Conservation (phyloP, 2,329 filamentous ascomycete species). For the Alternaria gansuensis region DNA sequence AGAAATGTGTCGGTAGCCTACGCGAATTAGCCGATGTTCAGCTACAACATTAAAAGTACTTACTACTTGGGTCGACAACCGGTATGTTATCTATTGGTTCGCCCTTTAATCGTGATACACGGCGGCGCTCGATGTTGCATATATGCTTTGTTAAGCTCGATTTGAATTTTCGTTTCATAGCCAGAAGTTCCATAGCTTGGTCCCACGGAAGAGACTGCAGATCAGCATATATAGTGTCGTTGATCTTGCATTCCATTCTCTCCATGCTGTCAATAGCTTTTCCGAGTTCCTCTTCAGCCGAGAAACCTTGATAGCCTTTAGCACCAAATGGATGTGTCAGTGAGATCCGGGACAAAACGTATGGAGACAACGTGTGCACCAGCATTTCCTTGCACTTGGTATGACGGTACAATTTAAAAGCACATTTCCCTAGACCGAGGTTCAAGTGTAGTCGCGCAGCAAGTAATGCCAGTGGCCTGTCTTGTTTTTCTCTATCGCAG, state of each 20-base stretch:
- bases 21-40: conserved; percentile 17
- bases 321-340: conserved; percentile 47
- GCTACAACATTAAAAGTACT: background rate
- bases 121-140: conserved; percentile 43
- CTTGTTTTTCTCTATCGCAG: conserved; percentile 36
- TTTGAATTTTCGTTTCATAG: conserved; percentile 37
- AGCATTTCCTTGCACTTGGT: conserved; percentile 49
- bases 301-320: conserved; percentile 38
- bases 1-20: conserved; percentile 32
- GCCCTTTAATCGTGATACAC: conserved; percentile 44
- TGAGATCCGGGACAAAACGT: conserved; percentile 45
- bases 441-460: conserved; percentile 45
- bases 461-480: conserved; percentile 43
- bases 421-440: conserved; percentile 43
- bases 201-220: conserved; percentile 44
- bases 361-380: conserved; percentile 44
- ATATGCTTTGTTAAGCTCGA: conserved; percentile 46
- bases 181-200: conserved; percentile 37
- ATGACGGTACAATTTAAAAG: conserved; percentile 41
- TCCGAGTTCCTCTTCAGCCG: conserved; percentile 41
- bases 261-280: conserved; percentile 42
- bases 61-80: conserved; percentile 33
- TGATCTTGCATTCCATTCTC: conserved; percentile 41
- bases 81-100: conserved; percentile 33
- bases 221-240: conserved; percentile 38